These are phyloP conservation scores for Aquilaria agallochum DNA, from an alignment of 441 rosid species.

Conservation along the genomic window DNA sequence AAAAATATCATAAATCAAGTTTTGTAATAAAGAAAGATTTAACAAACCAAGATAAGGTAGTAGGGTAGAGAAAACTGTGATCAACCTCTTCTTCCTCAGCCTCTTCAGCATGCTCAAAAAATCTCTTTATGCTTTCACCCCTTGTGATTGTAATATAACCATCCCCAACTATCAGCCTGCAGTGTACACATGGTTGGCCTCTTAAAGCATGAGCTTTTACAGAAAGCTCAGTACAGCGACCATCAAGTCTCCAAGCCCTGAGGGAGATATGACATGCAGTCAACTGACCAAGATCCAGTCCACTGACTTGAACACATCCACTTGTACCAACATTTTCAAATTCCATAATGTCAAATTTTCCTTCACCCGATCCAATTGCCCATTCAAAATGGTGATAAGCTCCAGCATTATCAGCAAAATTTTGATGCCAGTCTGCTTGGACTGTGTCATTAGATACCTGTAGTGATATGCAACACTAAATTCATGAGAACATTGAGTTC, in stretches of 20 bases:
- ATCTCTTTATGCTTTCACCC: slow-evolving; percentile 74
- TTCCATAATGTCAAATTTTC: slow-evolving; percentile 75
- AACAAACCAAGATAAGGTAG: slow-evolving; percentile 5
- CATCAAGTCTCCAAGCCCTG: slow-evolving; percentile 85
- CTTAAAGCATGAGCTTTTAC: slow-evolving; percentile 87
- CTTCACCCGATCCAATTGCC: slow-evolving; percentile 93
- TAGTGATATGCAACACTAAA: slow-evolving; percentile 17
- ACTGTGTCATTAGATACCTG: slow-evolving; percentile 73
- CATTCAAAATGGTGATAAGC: slow-evolving; percentile 88
- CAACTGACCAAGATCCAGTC: slow-evolving; percentile 60
- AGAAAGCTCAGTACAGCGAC: slow-evolving; percentile 73
- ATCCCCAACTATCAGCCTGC: slow-evolving; percentile 89
- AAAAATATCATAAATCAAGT: neutral
- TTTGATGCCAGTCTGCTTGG: slow-evolving; percentile 81
- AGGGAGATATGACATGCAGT: slow-evolving; percentile 73
- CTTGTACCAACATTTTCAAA: slow-evolving; percentile 83
- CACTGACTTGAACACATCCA: slow-evolving; percentile 61
- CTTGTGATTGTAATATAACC: slow-evolving; percentile 81
- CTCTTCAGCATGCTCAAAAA: slow-evolving; percentile 96
- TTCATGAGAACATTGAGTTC: slow-evolving; percentile 7
- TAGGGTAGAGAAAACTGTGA: slow-evolving; percentile 16
- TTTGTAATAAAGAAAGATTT: neutral
- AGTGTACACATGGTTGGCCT: slow-evolving; percentile 83
- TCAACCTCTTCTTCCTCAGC: slow-evolving; percentile 97
- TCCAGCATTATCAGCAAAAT: slow-evolving; percentile 68